Evolutionary conservation across 163 green algal genomes (phyloP), one percentile per base, ranked within the genome.

Genomic region (Volvox carteri): DNA sequence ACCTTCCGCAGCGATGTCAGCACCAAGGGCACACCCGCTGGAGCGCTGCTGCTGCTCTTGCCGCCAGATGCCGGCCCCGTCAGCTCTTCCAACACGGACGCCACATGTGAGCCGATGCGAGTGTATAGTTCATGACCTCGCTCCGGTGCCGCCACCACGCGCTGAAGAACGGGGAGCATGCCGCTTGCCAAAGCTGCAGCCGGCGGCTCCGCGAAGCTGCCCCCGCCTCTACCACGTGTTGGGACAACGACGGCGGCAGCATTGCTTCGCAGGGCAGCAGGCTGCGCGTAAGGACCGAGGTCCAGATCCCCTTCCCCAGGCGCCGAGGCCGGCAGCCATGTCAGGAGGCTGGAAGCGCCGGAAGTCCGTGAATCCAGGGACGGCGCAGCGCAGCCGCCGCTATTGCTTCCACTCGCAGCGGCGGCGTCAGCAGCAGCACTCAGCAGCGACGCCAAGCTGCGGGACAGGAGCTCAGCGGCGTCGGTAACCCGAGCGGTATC

Each of bases 71-170:
- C 39, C 19, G 37, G 44, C 44, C 42, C 73, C 46, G 25, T 28
- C 25, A 80, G 44, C 41, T 80, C 73, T n/a, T 80, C 42, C 7
- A 80, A 42, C 12, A 62, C 73, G 19, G 73, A 80, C 8, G 78
- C 78, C 78, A 85, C 78, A 14, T 85, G 78, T 28, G 78, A 35
- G 0, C 78, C 78, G 8, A 74, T 72, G 6, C 56, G 56, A 7
- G 58, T 85, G 56, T 75, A 85, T 16, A 85, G 23, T 37, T 74
- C 78, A n/a, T 85, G 78, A 0, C 78, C 39, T 37, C 41, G 56
- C 56, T 85, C 78, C 56, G 54, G 28, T 33, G 19, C 30, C 23
- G 12, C 21, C 23, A 58, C 37, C 75, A 50, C 18, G 35, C 11
- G 25, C 70, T 41, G 39, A 37, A 33, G 68, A 35, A 77, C 12